A percentile compares a stretch with the other conserved stretches of the same genome.
phyloP scores from a whole-genome alignment of 495 filamentous ascomycete genomes.

The Annulohypoxylon maeteangense region DNA sequence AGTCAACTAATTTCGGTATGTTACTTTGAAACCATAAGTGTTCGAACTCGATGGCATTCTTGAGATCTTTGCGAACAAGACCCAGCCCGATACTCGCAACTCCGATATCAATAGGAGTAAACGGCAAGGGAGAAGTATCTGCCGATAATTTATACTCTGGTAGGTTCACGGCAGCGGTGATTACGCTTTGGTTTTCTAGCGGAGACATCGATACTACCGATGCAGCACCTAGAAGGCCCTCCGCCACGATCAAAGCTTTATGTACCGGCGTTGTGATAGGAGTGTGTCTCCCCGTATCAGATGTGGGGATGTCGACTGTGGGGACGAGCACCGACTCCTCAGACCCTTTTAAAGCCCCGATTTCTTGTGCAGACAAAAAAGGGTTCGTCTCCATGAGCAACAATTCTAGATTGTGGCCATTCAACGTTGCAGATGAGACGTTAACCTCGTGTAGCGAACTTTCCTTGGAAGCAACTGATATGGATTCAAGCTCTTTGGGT shows the following conservation, averaged over 20 bases:
- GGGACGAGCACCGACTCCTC: slow-evolving; percentile 77
- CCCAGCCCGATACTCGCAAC: slow-evolving; percentile 67
- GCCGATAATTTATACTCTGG: slow-evolving; percentile 43
- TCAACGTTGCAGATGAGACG: slow-evolving; percentile 75
- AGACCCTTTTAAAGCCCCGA: slow-evolving; percentile 44
- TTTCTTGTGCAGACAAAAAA: slow-evolving; percentile 55
- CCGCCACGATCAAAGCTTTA: slow-evolving; percentile 77
- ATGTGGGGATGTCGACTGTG: slow-evolving; percentile 72
- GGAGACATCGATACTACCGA: slow-evolving; percentile 52
- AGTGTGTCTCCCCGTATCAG: slow-evolving; percentile 66
- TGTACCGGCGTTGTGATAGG: slow-evolving; percentile 86
- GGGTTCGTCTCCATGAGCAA: slow-evolving; percentile 69
- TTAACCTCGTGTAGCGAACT: slow-evolving; percentile 57
- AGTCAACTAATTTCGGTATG: slow-evolving; percentile 70
- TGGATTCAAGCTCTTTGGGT: slow-evolving; percentile 27
- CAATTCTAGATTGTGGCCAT: slow-evolving; percentile 78
- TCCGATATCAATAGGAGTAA: slow-evolving; percentile 54
- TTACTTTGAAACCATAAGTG: slow-evolving; percentile 77
- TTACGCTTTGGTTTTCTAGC: slow-evolving; percentile 47
- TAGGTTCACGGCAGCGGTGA: slow-evolving; percentile 57
- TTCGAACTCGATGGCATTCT: slow-evolving; percentile 76
- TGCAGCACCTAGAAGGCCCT: slow-evolving; percentile 65
- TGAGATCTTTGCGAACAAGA: slow-evolving; percentile 72
- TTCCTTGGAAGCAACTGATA: slow-evolving; percentile 41
- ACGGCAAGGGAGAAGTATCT: slow-evolving; percentile 49